A percentile compares a stretch with the other conserved stretches of the same genome.
phyloP scores from a whole-genome alignment of 2,329 filamentous ascomycete species.

The Paecilomyces sp. region DNA sequence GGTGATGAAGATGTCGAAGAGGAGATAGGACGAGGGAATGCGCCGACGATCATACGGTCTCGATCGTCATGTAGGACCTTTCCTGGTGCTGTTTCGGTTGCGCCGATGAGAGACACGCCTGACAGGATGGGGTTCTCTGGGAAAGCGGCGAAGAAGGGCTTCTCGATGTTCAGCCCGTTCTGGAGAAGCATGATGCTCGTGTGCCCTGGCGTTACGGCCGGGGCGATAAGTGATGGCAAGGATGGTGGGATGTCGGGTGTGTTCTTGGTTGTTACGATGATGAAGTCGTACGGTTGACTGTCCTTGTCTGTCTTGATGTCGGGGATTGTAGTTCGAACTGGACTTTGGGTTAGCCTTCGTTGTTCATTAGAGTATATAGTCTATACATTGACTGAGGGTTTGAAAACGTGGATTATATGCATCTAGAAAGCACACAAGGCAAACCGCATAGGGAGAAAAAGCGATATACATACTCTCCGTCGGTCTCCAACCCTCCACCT shows the following conservation, averaged over 20 bases:
- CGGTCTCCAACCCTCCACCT: constrained; percentile 44
- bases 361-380: too few species aligned
- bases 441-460: neutral
- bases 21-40: constrained; percentile 30
- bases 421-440: neutral
- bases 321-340: constrained; percentile 45
- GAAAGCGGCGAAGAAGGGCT: constrained; percentile 44
- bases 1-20: neutral
- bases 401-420: neutral
- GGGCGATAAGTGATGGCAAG: constrained; percentile 42
- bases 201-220: constrained; percentile 44
- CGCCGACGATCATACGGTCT: constrained; percentile 46
- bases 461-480: constrained; percentile 20
- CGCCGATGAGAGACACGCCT: constrained; percentile 47
- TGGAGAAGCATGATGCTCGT: constrained; percentile 54
- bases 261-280: constrained; percentile 56
- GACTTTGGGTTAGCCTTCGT: constrained; percentile 2
- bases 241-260: constrained; percentile 47
- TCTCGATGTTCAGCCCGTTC: constrained; percentile 59
- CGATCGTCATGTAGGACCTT: constrained; percentile 47
- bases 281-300: constrained; percentile 43
- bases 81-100: constrained; percentile 42
- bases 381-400: neutral
- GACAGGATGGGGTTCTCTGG: constrained; percentile 48
- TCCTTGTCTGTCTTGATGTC: constrained; percentile 19